A percentile compares a stretch with the other conserved stretches of the same genome.
Evolutionary conservation across 352 stramenopile genomes (phyloP).

Genomic region (Globisporangium mamillatum): DNA sequence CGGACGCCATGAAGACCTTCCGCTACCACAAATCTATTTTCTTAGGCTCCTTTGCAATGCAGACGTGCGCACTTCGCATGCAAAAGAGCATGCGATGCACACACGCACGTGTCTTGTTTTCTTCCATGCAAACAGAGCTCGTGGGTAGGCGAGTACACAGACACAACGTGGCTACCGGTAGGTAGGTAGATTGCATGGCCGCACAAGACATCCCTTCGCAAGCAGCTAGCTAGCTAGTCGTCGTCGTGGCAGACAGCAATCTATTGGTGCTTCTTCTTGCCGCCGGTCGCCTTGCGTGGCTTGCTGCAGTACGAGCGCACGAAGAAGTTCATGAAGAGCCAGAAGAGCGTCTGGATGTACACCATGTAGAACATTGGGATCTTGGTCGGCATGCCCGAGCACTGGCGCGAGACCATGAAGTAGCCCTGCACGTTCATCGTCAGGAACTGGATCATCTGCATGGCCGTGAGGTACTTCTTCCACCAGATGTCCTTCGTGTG

Average conservation of each 20-base stretch:
- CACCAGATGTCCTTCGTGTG: conserved; percentile 98
- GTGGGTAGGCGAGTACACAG: neutral
- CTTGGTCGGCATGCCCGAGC: conserved; percentile 69
- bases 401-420: conserved; percentile 85
- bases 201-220: neutral
- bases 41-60: neutral
- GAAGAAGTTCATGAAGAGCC: conserved; percentile 97
- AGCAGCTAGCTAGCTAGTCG: neutral
- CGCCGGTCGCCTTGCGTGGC: conserved; percentile 38
- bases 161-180: neutral
- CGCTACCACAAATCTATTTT: neutral
- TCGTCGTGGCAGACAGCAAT: conserved; percentile 11
- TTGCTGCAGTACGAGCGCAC: conserved; percentile 90
- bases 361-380: conserved; percentile 91
- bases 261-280: conserved; percentile 58
- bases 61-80: neutral
- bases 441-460: conserved; percentile 95
- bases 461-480: conserved; percentile 95
- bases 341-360: conserved; percentile 95
- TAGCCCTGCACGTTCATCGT: conserved; percentile 80
- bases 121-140: neutral
- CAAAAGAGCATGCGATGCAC: neutral
- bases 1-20: neutral
- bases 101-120: neutral
- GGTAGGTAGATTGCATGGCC: neutral